Evolutionary conservation across 768 basidiomycete species (phyloP).

Genomic region (Flagelloscypha sp.): DNA sequence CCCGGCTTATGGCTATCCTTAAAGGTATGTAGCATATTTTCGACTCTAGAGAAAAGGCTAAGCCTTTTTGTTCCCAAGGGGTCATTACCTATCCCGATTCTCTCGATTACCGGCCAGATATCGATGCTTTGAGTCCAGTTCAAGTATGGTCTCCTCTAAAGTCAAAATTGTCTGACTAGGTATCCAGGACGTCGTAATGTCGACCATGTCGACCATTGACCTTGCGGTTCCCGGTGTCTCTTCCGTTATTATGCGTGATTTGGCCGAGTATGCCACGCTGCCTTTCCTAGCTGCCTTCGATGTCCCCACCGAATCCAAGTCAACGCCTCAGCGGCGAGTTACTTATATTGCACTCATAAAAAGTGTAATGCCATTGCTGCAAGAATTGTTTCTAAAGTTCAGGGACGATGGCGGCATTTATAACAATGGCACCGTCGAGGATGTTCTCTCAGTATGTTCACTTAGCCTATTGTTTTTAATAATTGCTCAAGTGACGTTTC

Average conservation of each 20-base stretch:
- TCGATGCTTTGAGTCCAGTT: constrained; percentile 72
- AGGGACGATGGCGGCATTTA: constrained; percentile 57
- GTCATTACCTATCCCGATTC: constrained; percentile 74
- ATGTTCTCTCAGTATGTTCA: constrained; percentile 60
- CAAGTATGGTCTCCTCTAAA: constrained; percentile 39
- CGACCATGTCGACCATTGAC: constrained; percentile 61
- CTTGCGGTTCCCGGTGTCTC: constrained; percentile 52
- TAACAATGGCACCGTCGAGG: constrained; percentile 75
- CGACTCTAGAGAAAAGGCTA: background rate
- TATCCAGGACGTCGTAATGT: constrained; percentile 60
- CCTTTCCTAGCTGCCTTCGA: constrained; percentile 80
- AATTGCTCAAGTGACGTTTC: background rate
- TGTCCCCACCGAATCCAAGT: constrained; percentile 32
- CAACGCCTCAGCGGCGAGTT: constrained; percentile 51
- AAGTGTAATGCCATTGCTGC: constrained; percentile 75
- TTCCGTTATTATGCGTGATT: constrained; percentile 72
- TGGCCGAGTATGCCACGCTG: constrained; percentile 81
- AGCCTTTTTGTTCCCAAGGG: constrained; percentile 28
- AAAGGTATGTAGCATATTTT: constrained; percentile 40
- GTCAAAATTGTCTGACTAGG: constrained; percentile 7
- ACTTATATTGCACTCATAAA: constrained; percentile 91
- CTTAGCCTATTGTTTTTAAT: background rate
- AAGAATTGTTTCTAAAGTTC: constrained; percentile 67
- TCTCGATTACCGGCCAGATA: constrained; percentile 82
- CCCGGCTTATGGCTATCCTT: constrained; percentile 65